These are phyloP conservation scores for Lactuca sativa DNA, from an alignment of 129 eudicot species.

Conservation along the genomic window DNA sequence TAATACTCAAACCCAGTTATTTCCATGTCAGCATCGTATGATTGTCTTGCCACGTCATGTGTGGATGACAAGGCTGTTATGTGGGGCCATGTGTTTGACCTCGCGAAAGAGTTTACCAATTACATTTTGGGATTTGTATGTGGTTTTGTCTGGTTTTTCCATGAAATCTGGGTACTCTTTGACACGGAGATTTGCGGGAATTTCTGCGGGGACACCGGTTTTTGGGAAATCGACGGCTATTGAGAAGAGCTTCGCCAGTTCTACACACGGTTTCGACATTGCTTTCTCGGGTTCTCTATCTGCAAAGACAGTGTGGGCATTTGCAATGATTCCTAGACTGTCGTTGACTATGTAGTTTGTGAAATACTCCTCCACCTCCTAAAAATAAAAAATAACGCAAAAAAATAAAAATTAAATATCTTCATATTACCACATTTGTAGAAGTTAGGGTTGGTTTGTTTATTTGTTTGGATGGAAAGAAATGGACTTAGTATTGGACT, in stretches of 20 bases:
- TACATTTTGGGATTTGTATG: conserved; percentile 54
- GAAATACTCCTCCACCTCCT: conserved; percentile 82
- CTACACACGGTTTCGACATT: conserved; percentile 50
- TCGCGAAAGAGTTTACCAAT: conserved; percentile 80
- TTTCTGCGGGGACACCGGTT: conserved; percentile 84
- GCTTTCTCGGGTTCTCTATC: conserved; percentile 57
- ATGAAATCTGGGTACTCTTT: conserved; percentile 82
- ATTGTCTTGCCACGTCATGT: conserved; percentile 47
- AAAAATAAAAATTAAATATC: not conserved
- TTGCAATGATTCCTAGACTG: conserved; percentile 78
- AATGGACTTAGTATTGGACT: too few species aligned
- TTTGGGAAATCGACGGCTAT: conserved; percentile 89
- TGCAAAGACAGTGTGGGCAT: conserved; percentile 82
- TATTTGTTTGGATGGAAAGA: too few species aligned
- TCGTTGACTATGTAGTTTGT: conserved; percentile 78
- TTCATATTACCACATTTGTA: too few species aligned
- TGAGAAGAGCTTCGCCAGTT: conserved; percentile 68
- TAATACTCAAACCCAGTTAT: conserved; percentile 54
- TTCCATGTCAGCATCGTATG: conserved; percentile 74
- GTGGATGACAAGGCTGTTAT: conserved; percentile 39
- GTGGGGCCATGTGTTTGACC: conserved; percentile 59
- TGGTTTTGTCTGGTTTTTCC: conserved; percentile 78
- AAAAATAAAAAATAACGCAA: conserved; percentile 13
- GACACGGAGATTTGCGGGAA: conserved; percentile 59
- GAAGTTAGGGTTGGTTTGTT: too few species aligned